Percentiles rank a stretch among this genome's conserved stretches.
Evolutionary conservation across 2,329 filamentous ascomycete species (phyloP).

Genomic region (Drechslerella dactyloides): DNA sequence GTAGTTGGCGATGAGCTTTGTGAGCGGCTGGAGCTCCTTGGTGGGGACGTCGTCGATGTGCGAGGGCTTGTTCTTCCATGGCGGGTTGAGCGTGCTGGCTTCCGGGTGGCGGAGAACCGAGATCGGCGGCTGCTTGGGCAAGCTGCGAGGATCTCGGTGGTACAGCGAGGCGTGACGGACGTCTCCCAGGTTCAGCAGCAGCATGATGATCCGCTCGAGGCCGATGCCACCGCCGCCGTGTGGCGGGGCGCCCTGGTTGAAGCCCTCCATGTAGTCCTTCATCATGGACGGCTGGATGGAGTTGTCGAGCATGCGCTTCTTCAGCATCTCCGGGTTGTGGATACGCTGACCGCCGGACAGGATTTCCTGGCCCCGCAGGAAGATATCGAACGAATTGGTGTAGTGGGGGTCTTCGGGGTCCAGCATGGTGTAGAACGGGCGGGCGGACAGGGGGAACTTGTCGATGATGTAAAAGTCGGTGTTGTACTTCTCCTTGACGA

Average conservation of each 20-base stretch:
- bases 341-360: conserved; percentile 93
- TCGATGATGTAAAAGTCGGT: conserved; percentile 95
- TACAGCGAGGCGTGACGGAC: conserved; percentile 87
- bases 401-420: conserved; percentile 73
- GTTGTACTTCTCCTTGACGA: conserved; percentile 83
- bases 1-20: conserved; percentile 92
- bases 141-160: conserved; percentile 84
- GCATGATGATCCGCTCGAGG: conserved; percentile 84
- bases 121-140: conserved; percentile 71
- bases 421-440: conserved; percentile 90
- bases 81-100: conserved; percentile 77
- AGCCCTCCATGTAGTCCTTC: conserved; percentile 88
- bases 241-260: conserved; percentile 85
- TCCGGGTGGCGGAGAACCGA: conserved; percentile 81
- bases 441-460: conserved; percentile 83
- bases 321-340: conserved; percentile 76
- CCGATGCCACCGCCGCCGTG: conserved; percentile 91
- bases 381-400: conserved; percentile 95
- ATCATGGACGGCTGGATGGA: conserved; percentile 81
- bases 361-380: conserved; percentile 90
- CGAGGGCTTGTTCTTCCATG: conserved; percentile 63
- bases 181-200: conserved; percentile 84
- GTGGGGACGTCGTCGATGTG: conserved; percentile 58
- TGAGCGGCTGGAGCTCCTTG: conserved; percentile 72
- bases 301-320: conserved; percentile 74